Conservation (phyloP, 108 stramenopile genomes). For the Cylindrotheca closterium region DNA sequence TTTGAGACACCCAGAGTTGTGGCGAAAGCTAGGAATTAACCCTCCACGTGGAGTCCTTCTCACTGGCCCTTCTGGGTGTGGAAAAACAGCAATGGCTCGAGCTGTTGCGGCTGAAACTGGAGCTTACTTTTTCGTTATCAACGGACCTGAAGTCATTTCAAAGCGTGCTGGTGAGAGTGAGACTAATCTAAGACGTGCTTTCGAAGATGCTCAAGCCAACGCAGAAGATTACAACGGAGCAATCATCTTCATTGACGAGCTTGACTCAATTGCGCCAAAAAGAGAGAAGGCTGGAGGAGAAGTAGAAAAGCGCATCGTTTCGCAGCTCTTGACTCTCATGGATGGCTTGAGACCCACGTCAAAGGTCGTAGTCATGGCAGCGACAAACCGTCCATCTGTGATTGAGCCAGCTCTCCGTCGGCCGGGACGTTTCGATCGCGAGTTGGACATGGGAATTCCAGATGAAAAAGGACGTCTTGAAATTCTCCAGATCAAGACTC, state of each 20-base stretch:
- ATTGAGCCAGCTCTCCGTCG: slow-evolving; percentile 95
- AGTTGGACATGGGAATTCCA: slow-evolving; percentile 93
- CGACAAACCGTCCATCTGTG: slow-evolving; percentile 91
- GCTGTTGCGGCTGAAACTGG: slow-evolving; percentile 97
- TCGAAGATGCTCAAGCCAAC: slow-evolving; percentile 91
- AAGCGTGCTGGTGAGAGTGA: slow-evolving; percentile 95
- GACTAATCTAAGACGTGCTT: slow-evolving; percentile 84
- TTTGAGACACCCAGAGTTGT: slow-evolving; percentile 94
- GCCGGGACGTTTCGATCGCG: slow-evolving; percentile 97
- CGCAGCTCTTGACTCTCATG: slow-evolving; percentile 95
- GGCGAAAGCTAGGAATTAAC: slow-evolving; percentile 91
- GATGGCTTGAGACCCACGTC: slow-evolving; percentile 90
- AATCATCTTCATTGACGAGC: slow-evolving; percentile 98
- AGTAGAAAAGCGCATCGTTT: slow-evolving; percentile 95
- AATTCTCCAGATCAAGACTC: slow-evolving; percentile 94
- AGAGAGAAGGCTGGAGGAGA: slow-evolving; percentile 95
- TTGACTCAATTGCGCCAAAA: slow-evolving; percentile 98
- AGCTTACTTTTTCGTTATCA: slow-evolving; percentile 95
- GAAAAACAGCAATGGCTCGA: slow-evolving; percentile 95
- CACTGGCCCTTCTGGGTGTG: slow-evolving; percentile 96
- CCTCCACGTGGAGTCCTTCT: slow-evolving; percentile 96
- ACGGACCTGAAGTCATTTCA: slow-evolving; percentile 97
- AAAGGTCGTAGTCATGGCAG: slow-evolving; percentile 96
- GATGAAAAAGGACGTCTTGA: slow-evolving; percentile 88
- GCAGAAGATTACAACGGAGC: slow-evolving; percentile 87